Evolutionary conservation across 768 basidiomycete species (phyloP).

Genomic region (Suillus ampliporus): DNA sequence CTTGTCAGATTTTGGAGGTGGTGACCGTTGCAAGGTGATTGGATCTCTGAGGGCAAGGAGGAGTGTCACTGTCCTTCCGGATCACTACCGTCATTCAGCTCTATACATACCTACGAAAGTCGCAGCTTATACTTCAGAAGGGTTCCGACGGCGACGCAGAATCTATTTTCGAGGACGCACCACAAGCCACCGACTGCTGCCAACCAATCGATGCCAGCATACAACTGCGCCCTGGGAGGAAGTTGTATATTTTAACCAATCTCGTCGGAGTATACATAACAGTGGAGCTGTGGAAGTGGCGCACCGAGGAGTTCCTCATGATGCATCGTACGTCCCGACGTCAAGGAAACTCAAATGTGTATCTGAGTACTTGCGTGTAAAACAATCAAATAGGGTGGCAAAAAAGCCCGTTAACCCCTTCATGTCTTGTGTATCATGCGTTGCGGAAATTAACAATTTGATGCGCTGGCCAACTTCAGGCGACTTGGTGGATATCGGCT

Average conservation of each 20-base stretch:
- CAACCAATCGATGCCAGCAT: background rate
- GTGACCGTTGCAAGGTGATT: background rate
- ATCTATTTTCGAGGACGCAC: background rate
- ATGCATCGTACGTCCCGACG: background rate
- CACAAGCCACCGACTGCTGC: background rate
- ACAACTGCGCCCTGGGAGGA: background rate
- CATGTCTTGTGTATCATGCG: background rate
- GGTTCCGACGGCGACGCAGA: background rate
- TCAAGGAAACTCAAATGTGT: background rate
- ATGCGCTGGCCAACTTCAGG: background rate
- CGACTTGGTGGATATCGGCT: background rate
- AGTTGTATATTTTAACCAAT: background rate
- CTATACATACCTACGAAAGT: background rate
- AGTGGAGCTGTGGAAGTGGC: background rate
- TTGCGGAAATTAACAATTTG: background rate
- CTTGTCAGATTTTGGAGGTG: background rate
- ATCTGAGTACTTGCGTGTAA: background rate
- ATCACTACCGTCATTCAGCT: background rate
- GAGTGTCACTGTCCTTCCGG: background rate
- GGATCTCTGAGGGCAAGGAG: background rate
- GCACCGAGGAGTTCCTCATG: background rate
- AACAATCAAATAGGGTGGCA: background rate
- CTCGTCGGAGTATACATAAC: background rate
- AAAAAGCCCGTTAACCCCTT: background rate
- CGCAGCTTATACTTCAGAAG: background rate